phyloP scores from a whole-genome alignment of 2,329 filamentous ascomycete species.

The Aspergillus unguis region DNA sequence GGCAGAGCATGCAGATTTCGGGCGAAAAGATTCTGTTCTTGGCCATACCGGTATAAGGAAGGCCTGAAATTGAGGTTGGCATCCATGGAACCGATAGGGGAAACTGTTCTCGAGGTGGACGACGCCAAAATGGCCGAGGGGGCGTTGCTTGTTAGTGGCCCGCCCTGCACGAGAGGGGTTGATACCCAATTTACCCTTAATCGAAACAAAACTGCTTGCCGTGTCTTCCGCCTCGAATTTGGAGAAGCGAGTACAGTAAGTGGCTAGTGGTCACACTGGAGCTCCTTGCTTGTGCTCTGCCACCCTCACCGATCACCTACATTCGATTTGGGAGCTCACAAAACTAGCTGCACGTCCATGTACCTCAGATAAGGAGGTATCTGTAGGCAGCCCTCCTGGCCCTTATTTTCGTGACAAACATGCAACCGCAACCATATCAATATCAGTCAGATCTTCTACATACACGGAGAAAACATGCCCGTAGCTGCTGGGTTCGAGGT shows the following conservation, averaged over 20 bases:
- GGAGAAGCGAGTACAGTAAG: not conserved
- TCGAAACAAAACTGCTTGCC: constrained; percentile 16
- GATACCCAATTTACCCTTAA: constrained; percentile 21
- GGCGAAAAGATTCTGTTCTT: too few relatives aligned
- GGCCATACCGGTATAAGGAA: not conserved
- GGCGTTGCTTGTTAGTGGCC: constrained; percentile 8
- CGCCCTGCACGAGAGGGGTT: constrained; percentile 19
- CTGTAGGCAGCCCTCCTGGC: not conserved
- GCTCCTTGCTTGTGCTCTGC: constrained; percentile 1
- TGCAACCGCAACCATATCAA: constrained; percentile 7
- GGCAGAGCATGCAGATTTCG: not conserved
- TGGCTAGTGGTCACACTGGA: not conserved
- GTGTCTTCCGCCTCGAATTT: constrained; percentile 16
- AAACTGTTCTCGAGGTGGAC: constrained; percentile 1
- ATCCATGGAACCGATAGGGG: constrained; percentile 2
- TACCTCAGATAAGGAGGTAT: not conserved
- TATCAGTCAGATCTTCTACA: constrained; percentile 3
- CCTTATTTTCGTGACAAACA: not conserved
- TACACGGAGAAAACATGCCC: constrained; percentile 4
- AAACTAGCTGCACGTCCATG: not conserved
- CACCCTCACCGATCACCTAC: not conserved
- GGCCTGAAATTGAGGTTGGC: constrained; percentile 1
- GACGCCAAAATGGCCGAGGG: constrained; percentile 8
- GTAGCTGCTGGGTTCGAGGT: too few relatives aligned
- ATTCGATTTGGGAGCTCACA: not conserved